Percentiles rank a stretch among this genome's conserved stretches.
phyloP scores from a whole-genome alignment of 202 grass and related monocot genomes.

The Dendrocalamus latiflorus region DNA sequence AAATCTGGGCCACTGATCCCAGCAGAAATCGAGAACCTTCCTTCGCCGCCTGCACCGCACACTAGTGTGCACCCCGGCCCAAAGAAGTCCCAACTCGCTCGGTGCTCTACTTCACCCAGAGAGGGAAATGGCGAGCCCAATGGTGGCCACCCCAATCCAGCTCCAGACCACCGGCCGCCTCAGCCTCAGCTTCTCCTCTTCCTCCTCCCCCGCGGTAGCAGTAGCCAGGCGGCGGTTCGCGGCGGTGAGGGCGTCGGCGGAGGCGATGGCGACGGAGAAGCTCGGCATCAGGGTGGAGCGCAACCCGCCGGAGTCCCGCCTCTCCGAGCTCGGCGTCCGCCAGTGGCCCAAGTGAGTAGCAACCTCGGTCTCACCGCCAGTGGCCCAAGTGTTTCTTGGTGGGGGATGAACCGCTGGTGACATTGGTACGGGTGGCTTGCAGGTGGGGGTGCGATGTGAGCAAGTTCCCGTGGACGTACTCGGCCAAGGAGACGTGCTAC shows the following conservation, averaged over 20 bases:
- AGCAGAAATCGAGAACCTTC: not conserved
- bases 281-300: too few relatives aligned
- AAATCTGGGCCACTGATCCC: conserved; percentile 25
- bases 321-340: conserved; percentile 68
- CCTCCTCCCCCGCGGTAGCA: not conserved
- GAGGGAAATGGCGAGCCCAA: conserved; percentile 33
- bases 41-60: too few relatives aligned
- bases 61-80: not conserved
- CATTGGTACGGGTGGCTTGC: too few relatives aligned
- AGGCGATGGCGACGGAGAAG: too few relatives aligned
- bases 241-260: too few relatives aligned
- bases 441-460: conserved; percentile 78
- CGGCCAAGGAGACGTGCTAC: conserved; percentile 92
- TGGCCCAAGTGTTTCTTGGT: not conserved
- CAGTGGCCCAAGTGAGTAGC: conserved; percentile 72
- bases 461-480: conserved; percentile 83
- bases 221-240: too few relatives aligned
- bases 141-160: conserved; percentile 21
- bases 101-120: not conserved
- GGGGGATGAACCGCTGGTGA: not conserved
- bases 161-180: conserved; percentile 21
- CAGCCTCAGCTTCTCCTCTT: not conserved
- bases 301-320: conserved; percentile 73
- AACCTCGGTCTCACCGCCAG: not conserved
- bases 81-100: not conserved